Evolutionary conservation across 306 rosid species (phyloP).

Genomic region (Cicer pinnatifidum): DNA sequence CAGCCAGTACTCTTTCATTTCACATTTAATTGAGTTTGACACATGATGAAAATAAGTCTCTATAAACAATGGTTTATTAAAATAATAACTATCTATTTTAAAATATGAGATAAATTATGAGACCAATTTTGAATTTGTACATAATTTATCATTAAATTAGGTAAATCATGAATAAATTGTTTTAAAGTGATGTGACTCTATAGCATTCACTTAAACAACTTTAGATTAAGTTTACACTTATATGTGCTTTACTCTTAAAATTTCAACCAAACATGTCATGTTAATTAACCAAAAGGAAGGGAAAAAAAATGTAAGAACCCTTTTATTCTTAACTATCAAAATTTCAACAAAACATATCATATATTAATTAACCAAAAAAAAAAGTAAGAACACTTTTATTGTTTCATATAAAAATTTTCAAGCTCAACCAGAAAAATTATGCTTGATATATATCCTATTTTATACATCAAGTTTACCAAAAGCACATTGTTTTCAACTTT

Average conservation of each 20-base stretch:
- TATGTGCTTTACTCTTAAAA: not conserved
- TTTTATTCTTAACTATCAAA: conserved; percentile 57
- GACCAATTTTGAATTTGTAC: too few species aligned
- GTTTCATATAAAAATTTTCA: conserved; percentile 49
- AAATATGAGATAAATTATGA: too few species aligned
- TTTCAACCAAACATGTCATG: conserved; percentile 31
- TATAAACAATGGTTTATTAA: too few species aligned
- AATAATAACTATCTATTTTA: too few species aligned
- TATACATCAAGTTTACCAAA: conserved; percentile 67
- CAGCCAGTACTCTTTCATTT: conserved; percentile 8
- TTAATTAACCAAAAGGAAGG: not conserved
- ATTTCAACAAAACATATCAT: conserved; percentile 33
- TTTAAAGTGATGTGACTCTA: too few species aligned
- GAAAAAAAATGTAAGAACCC: conserved; percentile 36
- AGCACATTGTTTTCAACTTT: conserved; percentile 41
- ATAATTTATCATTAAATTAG: too few species aligned
- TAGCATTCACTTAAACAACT: too few species aligned
- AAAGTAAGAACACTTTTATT: conserved; percentile 54
- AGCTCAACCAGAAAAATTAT: conserved; percentile 55
- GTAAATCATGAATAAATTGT: too few species aligned
- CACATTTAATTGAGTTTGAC: not conserved
- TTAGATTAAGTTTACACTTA: too few species aligned
- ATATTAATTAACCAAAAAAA: conserved; percentile 5
- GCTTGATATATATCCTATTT: conserved; percentile 61
- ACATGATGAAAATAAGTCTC: too few species aligned